Evolutionary conservation across 257 asterid genomes (phyloP).

Genomic region (Nicotiana sylvestris): DNA sequence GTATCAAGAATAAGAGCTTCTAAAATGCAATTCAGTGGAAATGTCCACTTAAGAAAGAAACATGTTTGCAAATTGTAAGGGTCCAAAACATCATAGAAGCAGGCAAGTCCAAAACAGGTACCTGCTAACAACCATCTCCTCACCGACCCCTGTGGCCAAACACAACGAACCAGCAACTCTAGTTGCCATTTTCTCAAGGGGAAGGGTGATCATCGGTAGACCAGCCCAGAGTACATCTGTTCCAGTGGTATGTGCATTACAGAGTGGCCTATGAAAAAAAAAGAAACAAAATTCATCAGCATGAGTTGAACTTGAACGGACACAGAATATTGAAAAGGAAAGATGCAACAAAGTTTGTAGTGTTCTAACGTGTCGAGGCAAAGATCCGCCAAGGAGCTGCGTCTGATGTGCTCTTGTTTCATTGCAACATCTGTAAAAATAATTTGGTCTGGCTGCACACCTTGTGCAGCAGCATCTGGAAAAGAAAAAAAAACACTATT

Average conservation of each 20-base stretch:
- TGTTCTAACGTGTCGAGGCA: constrained; percentile 82
- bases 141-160: constrained; percentile 96
- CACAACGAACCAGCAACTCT: constrained; percentile 99
- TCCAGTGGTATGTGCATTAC: constrained; percentile 99
- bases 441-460: constrained; percentile 92
- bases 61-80: neutral
- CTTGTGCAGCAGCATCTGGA: constrained; percentile 92
- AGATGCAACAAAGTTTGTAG: neutral
- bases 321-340: constrained; percentile 11
- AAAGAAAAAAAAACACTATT: neutral
- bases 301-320: neutral
- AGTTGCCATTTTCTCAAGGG: constrained; percentile 99
- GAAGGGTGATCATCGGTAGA: constrained; percentile 89
- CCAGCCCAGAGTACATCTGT: constrained; percentile 99
- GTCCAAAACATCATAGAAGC: neutral
- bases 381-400: constrained; percentile 92
- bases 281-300: neutral
- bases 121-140: constrained; percentile 93
- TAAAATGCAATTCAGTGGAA: neutral
- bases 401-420: constrained; percentile 96
- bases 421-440: constrained; percentile 95
- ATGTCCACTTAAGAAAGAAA: neutral
- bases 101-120: constrained; percentile 20
- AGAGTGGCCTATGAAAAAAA: constrained; percentile 64
- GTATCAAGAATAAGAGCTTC: neutral